Base-by-base conservation (phyloP, 116 monocot genomes). In the Papilionanthe hybrid region DNA sequence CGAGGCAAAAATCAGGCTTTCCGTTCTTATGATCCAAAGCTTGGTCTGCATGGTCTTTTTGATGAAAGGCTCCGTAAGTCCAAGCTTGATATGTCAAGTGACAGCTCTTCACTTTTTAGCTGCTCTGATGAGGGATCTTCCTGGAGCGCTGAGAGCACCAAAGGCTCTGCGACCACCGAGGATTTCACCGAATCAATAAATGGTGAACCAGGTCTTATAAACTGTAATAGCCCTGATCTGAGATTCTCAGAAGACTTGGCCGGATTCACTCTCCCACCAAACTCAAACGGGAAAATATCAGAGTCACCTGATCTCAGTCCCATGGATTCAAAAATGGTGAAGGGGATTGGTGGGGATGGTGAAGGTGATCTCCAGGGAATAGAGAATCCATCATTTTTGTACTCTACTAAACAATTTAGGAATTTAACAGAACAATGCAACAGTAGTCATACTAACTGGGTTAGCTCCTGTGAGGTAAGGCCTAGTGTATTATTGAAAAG, bases 161-260 rank as follows among this genome's bases (percentile, higher is more conserved):
- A 50, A 30, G 83, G 89, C 73, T 95, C 95, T n/a, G 89, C 86
- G 48, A 93, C 91, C 77, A 88, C 95, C 0, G 95, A 95, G 27
- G 65, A 65, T 65, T 65, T 65, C 65, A 65, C 65, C n/a, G 65
- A 65, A 27, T 65, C 65, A 7, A 2, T 27, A 65, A 9, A 9
- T 65, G 27, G 10, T 2, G 27, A 27, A 2, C 65, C 56, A 15
- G 53, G 53, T 18, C 53, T 15, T 53, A 53, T 53, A 53, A 53
- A 53, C 15, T 53, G 53, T 53, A 53, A 53, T 53, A 53, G 53
- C 53, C 17, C 53, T 53, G 37, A 37, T 37, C 1, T 17, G 13
- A 53, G 53, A 53, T 53, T 53, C 53, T 53, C 53, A 53, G 53
- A 53, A 15, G 53, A 53, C 18, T 53, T 15, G 15, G 53, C 15